Evolutionary conservation across 495 filamentous ascomycete genomes (phyloP), one percentile per base, ranked within the genome.

Genomic region (Cudoniella acicularis): DNA sequence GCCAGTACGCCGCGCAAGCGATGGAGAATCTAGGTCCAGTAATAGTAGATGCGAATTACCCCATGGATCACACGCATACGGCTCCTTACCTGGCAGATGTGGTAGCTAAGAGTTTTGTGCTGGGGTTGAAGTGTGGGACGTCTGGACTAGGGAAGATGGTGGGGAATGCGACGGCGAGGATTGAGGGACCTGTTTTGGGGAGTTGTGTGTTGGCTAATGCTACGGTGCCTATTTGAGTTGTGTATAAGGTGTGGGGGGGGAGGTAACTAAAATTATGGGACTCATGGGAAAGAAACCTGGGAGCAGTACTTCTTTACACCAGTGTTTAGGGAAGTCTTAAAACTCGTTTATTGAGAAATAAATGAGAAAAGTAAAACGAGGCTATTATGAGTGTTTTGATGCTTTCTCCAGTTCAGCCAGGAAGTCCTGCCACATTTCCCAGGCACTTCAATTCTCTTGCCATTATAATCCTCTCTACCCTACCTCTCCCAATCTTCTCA

Each of bases 21-120:
- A 84, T 75, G 69, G 59, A 78, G 65, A 66, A 73, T 17, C 57
- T 83, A 26, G 72, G 70, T 16, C 36, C 52, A 20, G 52, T 64
- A 2, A 73, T 71, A 1, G 78, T 83, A 10, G 75, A 81, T 60
- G 65, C 69, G 0, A 74, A 75, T 49, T 87, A 76, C 58, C 81
- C 81, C 0, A 73, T 74, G 21, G 83, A 86, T 62, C 82, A 87
- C 64, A 84, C 81, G 2, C 84, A 86, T 70, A 85, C 84, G 17
- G 79, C 74, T 51, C 61, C 78, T 0, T 69, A 65, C 41, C 78
- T 83, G 21, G 83, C 83, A 3, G 68, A 76, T 52, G 72, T 79
- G 1, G 79, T 85, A 59, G 75, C 77, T 3, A 67, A 64, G 20
- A 66, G 53, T 50, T 74, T 74, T 56, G 70, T 72, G 10, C 45